Evolutionary conservation across 164 flowering plant species (phyloP).

Genomic region (Liriodendron chinense): DNA sequence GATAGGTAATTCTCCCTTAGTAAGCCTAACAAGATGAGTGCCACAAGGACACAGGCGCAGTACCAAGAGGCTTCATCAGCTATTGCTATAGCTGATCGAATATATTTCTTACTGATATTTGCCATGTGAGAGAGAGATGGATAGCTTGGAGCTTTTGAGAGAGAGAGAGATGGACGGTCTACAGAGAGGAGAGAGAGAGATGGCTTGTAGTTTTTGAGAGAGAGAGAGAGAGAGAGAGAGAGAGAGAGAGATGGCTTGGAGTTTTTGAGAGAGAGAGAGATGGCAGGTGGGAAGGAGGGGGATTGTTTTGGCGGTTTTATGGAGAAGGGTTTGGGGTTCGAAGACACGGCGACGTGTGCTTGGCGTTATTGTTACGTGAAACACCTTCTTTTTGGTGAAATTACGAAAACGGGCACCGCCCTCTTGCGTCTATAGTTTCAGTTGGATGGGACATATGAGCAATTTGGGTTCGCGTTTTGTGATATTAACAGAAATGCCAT

Average conservation of each 20-base stretch:
- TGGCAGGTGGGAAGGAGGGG: neutral
- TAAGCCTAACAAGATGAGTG: slow-evolving; percentile 13
- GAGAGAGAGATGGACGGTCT: neutral
- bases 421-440: neutral
- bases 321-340: neutral
- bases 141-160: neutral
- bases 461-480: neutral
- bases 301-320: neutral
- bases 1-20: slow-evolving; percentile 1
- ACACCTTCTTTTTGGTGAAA: neutral
- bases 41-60: slow-evolving; percentile 10
- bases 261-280: neutral
- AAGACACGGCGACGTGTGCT: neutral
- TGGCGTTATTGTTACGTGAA: slow-evolving; percentile 1
- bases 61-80: slow-evolving; percentile 13
- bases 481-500: neutral
- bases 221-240: neutral
- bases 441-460: neutral
- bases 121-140: neutral
- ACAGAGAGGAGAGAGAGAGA: too few relatives aligned
- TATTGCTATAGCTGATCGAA: neutral
- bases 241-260: too few relatives aligned
- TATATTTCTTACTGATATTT: neutral
- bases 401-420: neutral
- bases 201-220: neutral